phyloP scores from a whole-genome alignment of 108 stramenopile genomes.

The Schizochytrium sp. region DNA sequence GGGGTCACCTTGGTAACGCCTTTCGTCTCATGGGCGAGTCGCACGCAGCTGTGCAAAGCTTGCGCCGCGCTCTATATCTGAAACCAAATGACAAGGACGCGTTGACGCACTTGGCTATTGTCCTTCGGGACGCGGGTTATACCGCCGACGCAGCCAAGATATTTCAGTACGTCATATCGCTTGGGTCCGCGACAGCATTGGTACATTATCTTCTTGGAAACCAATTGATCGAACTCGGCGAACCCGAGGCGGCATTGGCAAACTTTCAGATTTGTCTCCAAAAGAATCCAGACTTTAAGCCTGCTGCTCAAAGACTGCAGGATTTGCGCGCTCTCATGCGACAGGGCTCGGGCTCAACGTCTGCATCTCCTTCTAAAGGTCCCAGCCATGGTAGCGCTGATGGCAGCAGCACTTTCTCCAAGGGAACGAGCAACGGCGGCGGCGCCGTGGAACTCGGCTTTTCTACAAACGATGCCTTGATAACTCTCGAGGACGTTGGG shows the following conservation, averaged over 20 bases:
- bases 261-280: neutral
- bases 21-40: neutral
- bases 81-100: neutral
- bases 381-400: too few relatives aligned
- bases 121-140: neutral
- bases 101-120: neutral
- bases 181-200: neutral
- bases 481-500: too few relatives aligned
- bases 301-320: neutral
- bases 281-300: neutral
- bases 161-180: neutral
- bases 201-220: neutral
- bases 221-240: neutral
- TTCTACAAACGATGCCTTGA: too few relatives aligned
- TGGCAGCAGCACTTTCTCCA: too few relatives aligned
- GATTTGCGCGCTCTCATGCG: neutral
- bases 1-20: neutral
- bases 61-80: neutral
- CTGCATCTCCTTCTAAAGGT: too few relatives aligned
- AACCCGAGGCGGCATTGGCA: neutral
- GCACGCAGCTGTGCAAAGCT: neutral
- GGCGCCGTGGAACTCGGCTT: too few relatives aligned
- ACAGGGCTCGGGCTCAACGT: neutral
- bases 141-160: neutral
- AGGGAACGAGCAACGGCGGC: too few relatives aligned